Evolutionary conservation across 2,329 filamentous ascomycete species (phyloP), one percentile per base, ranked within the genome.

Genomic region (Myriangium duriaei): DNA sequence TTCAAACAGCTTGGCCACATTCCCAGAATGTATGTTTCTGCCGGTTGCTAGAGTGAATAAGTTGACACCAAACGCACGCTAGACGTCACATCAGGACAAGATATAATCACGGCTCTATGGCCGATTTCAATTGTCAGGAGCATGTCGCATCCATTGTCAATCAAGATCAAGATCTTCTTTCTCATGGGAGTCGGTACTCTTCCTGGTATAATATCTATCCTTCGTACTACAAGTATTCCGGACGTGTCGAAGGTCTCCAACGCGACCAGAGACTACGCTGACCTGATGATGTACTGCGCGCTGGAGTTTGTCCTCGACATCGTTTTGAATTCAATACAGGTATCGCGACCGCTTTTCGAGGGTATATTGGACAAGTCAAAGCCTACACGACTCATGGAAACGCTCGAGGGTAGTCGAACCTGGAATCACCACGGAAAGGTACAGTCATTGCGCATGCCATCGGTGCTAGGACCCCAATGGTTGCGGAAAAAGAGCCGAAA

Each of bases 281-380:
- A n/a, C n/a, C n/a, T n/a, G n/a, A n/a, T n/a, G n/a, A n/a, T n/a
- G n/a, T n/a, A n/a, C n/a, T n/a, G n/a, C n/a, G n/a, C n/a, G n/a
- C n/a, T 37, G 15, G 35, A 37, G 28, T 37, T 37, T 11, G 30
- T 26, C 26, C 24, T 18, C 19, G 32, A 30, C 32, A 29, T 37
- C 7, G 32, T 37, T n/a, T 13, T 37, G 26, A 37, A 26, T 14
- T 26, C 17, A 14, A 29, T 37, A 29, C 35, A 26, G 35, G 35
- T 37, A n/a, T 31, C 32, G 35, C n/a, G 35, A 11, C 35, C 35
- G 28, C 16, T 37, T 14, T 37, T 37, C 12, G n/a, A n/a, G n/a
- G n/a, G n/a, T n/a, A n/a, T n/a, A n/a, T n/a, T n/a, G n/a, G n/a
- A n/a, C n/a, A n/a, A n/a, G n/a, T n/a, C n/a, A n/a, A n/a, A n/a